These are phyloP conservation scores for Trichoderma atrobrunneum DNA, from an alignment of 2,329 filamentous ascomycete species.

Conservation along the genomic window DNA sequence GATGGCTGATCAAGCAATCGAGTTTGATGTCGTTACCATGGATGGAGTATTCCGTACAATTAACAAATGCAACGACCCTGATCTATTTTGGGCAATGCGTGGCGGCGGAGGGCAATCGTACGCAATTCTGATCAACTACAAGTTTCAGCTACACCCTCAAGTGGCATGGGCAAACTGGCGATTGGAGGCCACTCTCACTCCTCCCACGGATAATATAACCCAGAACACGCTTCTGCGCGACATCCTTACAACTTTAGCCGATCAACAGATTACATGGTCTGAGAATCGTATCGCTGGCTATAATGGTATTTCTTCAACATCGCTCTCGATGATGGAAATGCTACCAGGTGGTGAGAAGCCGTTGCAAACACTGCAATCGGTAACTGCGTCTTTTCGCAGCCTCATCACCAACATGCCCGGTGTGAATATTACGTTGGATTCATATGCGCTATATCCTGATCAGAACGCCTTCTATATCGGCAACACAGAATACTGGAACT, in stretches of 20 bases:
- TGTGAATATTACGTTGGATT: not conserved
- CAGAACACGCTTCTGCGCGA: not conserved
- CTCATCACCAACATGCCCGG: not conserved
- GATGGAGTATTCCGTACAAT: slow-evolving; percentile 44
- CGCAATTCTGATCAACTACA: slow-evolving; percentile 7
- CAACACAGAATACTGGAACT: not conserved
- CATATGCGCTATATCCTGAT: not conserved
- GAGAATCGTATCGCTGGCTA: not conserved
- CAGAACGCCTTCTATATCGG: not conserved
- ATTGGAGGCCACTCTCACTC: not conserved
- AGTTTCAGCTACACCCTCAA: slow-evolving; percentile 9
- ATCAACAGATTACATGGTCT: not conserved
- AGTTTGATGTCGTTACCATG: slow-evolving; percentile 53
- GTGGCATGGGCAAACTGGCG: slow-evolving; percentile 1
- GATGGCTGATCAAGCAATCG: slow-evolving; percentile 56
- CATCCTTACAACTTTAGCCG: not conserved
- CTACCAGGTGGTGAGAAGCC: slow-evolving; percentile 1
- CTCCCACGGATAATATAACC: slow-evolving; percentile 20
- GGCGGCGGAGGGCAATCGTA: slow-evolving; percentile 44
- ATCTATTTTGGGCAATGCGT: slow-evolving; percentile 58
- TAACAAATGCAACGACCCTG: slow-evolving; percentile 42
- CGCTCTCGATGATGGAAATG: not conserved
- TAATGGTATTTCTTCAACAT: not conserved
- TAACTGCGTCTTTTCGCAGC: not conserved
- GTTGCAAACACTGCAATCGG: not conserved